Evolutionary conservation across 257 asterid species (phyloP).

Genomic region (Salvia rosmarinus): DNA sequence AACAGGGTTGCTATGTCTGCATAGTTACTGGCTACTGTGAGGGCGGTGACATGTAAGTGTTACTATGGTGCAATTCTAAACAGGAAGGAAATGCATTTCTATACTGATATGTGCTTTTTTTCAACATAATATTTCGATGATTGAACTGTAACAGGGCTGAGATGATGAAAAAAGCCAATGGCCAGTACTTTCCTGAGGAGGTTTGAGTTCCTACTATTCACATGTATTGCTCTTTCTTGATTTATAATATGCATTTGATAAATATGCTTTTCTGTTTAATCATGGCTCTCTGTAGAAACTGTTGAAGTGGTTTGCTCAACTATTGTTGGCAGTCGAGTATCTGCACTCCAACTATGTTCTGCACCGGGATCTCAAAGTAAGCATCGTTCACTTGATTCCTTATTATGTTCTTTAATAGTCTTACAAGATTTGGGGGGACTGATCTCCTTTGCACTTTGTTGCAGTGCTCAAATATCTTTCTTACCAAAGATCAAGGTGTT

Average conservation of each 20-base stretch:
- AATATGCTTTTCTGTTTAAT: conserved; percentile 9
- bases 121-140: conserved; percentile 20
- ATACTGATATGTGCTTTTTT: neutral
- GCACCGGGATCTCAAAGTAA: conserved; percentile 94
- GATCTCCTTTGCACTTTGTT: conserved; percentile 33
- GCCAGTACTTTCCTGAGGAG: conserved; percentile 95
- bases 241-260: conserved; percentile 6
- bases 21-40: conserved; percentile 97
- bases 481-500: conserved; percentile 88
- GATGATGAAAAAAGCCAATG: conserved; percentile 85
- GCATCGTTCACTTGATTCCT: conserved; percentile 28
- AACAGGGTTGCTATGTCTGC: conserved; percentile 98
- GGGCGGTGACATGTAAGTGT: conserved; percentile 97
- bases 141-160: conserved; percentile 76
- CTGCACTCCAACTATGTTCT: conserved; percentile 93
- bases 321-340: conserved; percentile 90
- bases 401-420: conserved; percentile 20
- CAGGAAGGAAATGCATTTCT: neutral
- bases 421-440: conserved; percentile 30
- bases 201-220: conserved; percentile 45
- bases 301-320: conserved; percentile 93
- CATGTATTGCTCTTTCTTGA: neutral
- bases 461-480: conserved; percentile 98
- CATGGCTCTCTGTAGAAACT: conserved; percentile 63
- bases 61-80: conserved; percentile 15